phyloP scores from a whole-genome alignment of 805 yeast species.

The Lachancea fermentati region DNA sequence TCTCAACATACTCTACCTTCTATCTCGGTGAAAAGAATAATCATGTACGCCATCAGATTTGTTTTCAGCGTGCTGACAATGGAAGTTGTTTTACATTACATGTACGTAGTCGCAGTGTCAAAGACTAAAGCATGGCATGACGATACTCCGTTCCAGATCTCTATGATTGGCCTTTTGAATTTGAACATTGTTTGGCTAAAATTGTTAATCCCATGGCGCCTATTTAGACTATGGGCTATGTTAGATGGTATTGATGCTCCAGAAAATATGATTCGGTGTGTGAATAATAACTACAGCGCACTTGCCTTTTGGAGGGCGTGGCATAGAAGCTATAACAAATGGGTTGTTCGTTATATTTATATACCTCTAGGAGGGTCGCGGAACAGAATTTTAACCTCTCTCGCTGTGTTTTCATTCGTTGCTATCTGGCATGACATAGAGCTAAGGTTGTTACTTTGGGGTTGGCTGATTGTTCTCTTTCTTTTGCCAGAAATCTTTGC shows the following conservation, averaged over 20 bases:
- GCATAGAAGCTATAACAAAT: conserved; percentile 91
- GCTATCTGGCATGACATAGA: conserved; percentile 99
- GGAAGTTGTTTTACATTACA: conserved; percentile 84
- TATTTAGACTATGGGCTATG: conserved; percentile 88
- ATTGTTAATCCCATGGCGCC: conserved; percentile 90
- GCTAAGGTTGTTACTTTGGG: conserved; percentile 83
- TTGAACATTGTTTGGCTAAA: conserved; percentile 91
- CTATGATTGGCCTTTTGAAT: conserved; percentile 91
- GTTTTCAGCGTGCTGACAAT: conserved; percentile 70
- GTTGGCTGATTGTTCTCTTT: conserved; percentile 87
- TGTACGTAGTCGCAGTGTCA: conserved; percentile 91
- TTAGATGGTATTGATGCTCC: conserved; percentile 95
- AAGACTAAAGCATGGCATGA: conserved; percentile 86
- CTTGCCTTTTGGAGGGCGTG: conserved; percentile 98
- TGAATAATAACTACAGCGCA: conserved; percentile 90
- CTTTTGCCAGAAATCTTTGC: conserved; percentile 79
- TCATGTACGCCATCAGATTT: conserved; percentile 62
- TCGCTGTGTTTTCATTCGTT: conserved; percentile 88
- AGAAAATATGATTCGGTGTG: conserved; percentile 94
- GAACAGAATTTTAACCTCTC: conserved; percentile 65
- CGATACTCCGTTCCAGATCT: conserved; percentile 84
- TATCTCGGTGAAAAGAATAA: conserved; percentile 46
- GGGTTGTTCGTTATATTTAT: conserved; percentile 85
- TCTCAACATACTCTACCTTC: conserved; percentile 53
- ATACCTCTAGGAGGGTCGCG: conserved; percentile 84